Evolutionary conservation across 1,284 basidiomycete species (phyloP), one percentile per base, ranked within the genome.

Genomic region (Microbotryum lychnidis-dioicae): DNA sequence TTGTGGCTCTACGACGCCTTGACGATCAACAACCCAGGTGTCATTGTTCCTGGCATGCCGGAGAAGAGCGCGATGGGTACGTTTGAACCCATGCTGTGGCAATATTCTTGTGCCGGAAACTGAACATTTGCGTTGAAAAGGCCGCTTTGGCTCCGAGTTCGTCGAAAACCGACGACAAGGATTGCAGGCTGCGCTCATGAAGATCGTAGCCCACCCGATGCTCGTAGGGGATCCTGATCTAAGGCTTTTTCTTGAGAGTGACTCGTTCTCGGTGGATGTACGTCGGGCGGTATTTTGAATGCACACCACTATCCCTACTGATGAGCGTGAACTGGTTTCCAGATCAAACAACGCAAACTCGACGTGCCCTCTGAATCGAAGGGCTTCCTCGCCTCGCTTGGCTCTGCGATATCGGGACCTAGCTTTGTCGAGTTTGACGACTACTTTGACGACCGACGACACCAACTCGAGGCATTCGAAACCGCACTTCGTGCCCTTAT

Each of bases 1-100:
- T 81, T 97, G 23, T 98, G 96, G 94, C 77, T 99, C 1, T 96
- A 90, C 74, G 92, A 94, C 71, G 86, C 87, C 0, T 81, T 99
- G 1, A 87, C 86, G 0, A 75, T 79, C 70, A 97, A 97, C 77
- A 97, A 98, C 72, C 93, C 96, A 1, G 96, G 94, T 4, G 91
- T 97, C 6, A 88, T 98, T 54, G 90, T 99, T 0, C 96, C 94
- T 5, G 93, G 94, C 0, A 89, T 90, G 1, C 94, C 94, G 0
- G 94, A 94, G 76, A 99, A 99, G 80, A 91, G 88, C 67, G 79
- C 89, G 0, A 89, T 96, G 70, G 90, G 79, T 68, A 42, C 46
- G 73, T 63, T 23, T 33, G 7, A 1, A 14, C 2, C 16, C 0
- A 16, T 1, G 8, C 27, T 21, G 27, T 6, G 5, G 16, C 6